Evolutionary conservation across 2,329 filamentous ascomycete species (phyloP).

Genomic region (Colletotrichum sp.): DNA sequence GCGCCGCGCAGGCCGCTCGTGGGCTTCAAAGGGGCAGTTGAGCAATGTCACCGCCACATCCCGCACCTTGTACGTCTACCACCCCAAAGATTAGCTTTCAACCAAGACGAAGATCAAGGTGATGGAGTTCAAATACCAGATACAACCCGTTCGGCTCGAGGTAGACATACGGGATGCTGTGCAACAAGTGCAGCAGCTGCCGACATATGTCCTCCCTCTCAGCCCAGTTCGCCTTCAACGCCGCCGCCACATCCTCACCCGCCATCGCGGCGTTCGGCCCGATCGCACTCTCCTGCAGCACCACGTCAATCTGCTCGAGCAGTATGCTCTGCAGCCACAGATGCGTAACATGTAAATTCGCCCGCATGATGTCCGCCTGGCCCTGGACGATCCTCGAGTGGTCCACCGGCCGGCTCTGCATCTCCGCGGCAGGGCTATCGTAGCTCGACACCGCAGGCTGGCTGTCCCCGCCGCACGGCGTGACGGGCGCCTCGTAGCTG

Average conservation of each 20-base stretch:
- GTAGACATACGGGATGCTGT: conserved; percentile 33
- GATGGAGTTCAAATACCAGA: conserved; percentile 24
- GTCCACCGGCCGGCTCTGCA: not conserved
- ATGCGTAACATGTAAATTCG: conserved; percentile 40
- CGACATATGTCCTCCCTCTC: conserved; percentile 40
- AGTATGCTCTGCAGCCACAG: conserved; percentile 41
- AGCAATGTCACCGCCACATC: conserved; percentile 38
- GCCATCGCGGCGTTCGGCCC: not conserved
- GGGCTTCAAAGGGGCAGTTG: conserved; percentile 34
- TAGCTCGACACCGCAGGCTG: not conserved
- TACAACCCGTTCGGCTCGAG: conserved; percentile 40
- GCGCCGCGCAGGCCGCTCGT: conserved; percentile 27
- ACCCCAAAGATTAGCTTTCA: not conserved
- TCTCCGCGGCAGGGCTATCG: not conserved
- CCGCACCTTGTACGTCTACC: conserved; percentile 36
- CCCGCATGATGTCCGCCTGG: conserved; percentile 31
- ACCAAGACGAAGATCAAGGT: not conserved
- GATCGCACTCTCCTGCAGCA: conserved; percentile 22
- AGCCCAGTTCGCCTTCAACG: conserved; percentile 29
- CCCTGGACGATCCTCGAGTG: not conserved
- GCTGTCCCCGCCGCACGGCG: not conserved
- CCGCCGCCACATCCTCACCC: not conserved
- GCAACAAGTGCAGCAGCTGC: conserved; percentile 38
- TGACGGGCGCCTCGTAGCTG: not conserved
- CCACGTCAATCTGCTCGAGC: conserved; percentile 35